Base-by-base conservation (phyloP, 2,329 filamentous ascomycete genomes). In the Verruconis gallopava region DNA sequence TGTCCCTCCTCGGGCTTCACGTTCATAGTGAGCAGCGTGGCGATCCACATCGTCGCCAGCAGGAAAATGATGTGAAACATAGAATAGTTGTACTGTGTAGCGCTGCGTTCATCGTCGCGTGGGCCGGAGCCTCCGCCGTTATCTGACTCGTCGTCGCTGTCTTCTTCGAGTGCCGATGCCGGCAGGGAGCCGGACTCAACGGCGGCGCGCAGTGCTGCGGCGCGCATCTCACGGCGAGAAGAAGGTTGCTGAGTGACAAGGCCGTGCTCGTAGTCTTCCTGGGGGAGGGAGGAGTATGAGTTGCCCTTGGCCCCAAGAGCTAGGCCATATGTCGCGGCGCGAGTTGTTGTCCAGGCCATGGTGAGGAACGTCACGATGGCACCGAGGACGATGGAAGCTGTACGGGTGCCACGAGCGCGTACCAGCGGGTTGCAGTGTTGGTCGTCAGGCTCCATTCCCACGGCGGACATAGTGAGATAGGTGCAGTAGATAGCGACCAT, bases 401-500 rank as follows among this genome's bases (percentile, higher is more conserved):
- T 93, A 47, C 91, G 77, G 6, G 89, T 91, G 46, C 85, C 86
- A 47, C 83, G 82, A 5, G 86, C 88, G 41, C 76, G 78, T 47
- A 95, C 71, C 21, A 98, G 72, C 5, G 91, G 91, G 62, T 98
- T 98, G 75, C 91, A 98, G 49, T 84, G 74, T 52, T 84, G 81
- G 66, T 95, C 79, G 60, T 96, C 89, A 1, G 91, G 91, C 55
- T 98, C 89, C 91, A 98, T 96, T 43, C 86, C 93, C 1, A 98
- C 91, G 19, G 91, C 91, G 2, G 88, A 95, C 78, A 98, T 85
- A 50, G 91, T 98, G 43, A 98, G 75, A 58, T 98, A 98, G 34
- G 91, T 96, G 74, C 91, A 98, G 70, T 98, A 98, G 45, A 94
- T 76, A 14, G 88, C 85, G 35, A 98, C 91, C 75, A 96, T 95